Evolutionary conservation across 2,329 filamentous ascomycete species (phyloP).

Genomic region (Penicillium capsulatum): DNA sequence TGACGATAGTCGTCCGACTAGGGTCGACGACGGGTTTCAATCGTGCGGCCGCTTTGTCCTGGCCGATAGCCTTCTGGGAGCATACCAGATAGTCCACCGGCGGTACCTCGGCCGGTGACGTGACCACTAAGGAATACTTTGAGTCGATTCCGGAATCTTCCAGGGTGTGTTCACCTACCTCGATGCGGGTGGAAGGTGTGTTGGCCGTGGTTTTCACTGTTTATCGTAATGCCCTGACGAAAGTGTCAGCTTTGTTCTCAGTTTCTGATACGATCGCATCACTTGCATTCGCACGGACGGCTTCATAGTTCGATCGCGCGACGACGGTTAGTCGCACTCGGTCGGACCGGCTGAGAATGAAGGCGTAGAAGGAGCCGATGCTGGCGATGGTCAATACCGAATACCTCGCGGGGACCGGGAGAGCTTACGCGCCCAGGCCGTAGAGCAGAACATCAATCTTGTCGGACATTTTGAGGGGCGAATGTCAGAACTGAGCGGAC

Average conservation of each 20-base stretch:
- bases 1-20: slow-evolving; percentile 34
- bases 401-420: not conserved
- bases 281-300: slow-evolving; percentile 41
- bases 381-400: slow-evolving; percentile 27
- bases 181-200: slow-evolving; percentile 32
- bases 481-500: not conserved
- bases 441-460: slow-evolving; percentile 48
- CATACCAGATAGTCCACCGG: slow-evolving; percentile 39
- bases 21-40: slow-evolving; percentile 36
- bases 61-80: slow-evolving; percentile 42
- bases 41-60: slow-evolving; percentile 36
- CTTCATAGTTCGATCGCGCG: slow-evolving; percentile 46
- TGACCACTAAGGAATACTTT: slow-evolving; percentile 31
- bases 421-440: slow-evolving; percentile 51
- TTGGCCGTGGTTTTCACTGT: slow-evolving; percentile 42
- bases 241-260: too few relatives aligned
- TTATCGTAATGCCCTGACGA: slow-evolving; percentile 43
- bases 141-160: not conserved
- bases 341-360: slow-evolving; percentile 46
- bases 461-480: slow-evolving; percentile 24
- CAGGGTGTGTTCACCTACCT: slow-evolving; percentile 24
- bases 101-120: slow-evolving; percentile 32
- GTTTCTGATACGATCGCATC: too few relatives aligned
- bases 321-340: slow-evolving; percentile 43
- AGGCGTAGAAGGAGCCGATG: slow-evolving; percentile 57